Conservation (phyloP, 2,329 filamentous ascomycete species). For the Epichloe coenophiala region DNA sequence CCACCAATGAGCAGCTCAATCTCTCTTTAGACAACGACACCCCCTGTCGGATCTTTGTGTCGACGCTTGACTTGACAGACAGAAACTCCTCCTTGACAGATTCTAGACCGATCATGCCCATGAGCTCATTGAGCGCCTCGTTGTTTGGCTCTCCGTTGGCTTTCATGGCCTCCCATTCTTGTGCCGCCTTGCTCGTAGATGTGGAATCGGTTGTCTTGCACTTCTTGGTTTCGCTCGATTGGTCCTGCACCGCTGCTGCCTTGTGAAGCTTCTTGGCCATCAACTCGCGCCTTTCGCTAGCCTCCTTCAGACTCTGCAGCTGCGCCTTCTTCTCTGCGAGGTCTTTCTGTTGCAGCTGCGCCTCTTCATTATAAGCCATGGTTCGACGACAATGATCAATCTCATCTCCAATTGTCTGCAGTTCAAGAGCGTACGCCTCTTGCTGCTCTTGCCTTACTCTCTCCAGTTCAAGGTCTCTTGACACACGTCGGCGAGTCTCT, state of each 20-base stretch:
- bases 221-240: neutral
- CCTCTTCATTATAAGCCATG: too few relatives aligned
- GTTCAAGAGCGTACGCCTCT: constrained; percentile 26
- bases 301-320: constrained; percentile 18
- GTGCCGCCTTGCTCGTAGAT: constrained; percentile 17
- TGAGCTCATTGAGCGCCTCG: constrained; percentile 45
- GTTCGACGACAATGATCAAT: constrained; percentile 28
- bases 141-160: constrained; percentile 34
- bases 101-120: constrained; percentile 60
- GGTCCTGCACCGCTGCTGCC: neutral
- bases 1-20: constrained; percentile 49
- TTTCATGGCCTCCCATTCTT: constrained; percentile 53
- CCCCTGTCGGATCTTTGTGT: constrained; percentile 43
- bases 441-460: constrained; percentile 29
- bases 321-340: constrained; percentile 18
- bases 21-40: constrained; percentile 42
- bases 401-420: constrained; percentile 40
- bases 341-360: constrained; percentile 29
- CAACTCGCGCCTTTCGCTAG: constrained; percentile 8
- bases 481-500: constrained; percentile 26
- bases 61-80: constrained; percentile 47
- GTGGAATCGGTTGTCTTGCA: neutral
- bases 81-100: constrained; percentile 53
- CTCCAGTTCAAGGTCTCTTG: constrained; percentile 38
- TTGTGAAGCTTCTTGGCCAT: neutral